Conservation (phyloP, 306 rosid genomes). For the Citrullus colocynthis region DNA sequence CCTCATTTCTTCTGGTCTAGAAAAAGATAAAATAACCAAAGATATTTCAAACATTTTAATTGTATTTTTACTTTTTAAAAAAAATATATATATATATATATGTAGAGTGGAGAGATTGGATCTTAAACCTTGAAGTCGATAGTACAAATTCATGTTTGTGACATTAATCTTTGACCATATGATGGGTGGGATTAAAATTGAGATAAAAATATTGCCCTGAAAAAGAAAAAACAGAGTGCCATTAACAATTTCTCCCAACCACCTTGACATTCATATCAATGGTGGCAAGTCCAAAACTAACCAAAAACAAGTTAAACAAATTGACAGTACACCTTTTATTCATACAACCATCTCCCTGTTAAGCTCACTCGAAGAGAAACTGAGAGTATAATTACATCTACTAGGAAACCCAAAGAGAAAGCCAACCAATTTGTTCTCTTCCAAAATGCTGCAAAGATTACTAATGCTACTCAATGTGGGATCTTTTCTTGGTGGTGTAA, state of each 20-base stretch:
- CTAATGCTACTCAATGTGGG: conserved; percentile 25
- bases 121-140: no score
- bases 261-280: background rate
- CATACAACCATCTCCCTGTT: conserved; percentile 5
- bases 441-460: background rate
- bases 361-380: conserved; percentile 7
- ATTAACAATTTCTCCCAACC: background rate
- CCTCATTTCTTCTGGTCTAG: no score
- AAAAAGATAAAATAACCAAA: background rate
- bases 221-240: background rate
- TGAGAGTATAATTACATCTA: conserved; percentile 29
- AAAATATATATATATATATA: no score
- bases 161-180: background rate
- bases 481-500: conserved; percentile 79
- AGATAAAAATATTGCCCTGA: background rate
- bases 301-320: background rate
- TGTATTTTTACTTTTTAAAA: background rate
- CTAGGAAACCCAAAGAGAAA: conserved; percentile 12
- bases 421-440: conserved; percentile 8
- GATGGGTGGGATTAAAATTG: background rate
- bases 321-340: background rate
- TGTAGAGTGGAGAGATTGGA: no score
- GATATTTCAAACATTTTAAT: background rate
- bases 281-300: conserved; percentile 2
- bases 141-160: no score